These are phyloP conservation scores for Somion occarium DNA, from an alignment of 1,284 basidiomycete genomes.

Conservation along the genomic window DNA sequence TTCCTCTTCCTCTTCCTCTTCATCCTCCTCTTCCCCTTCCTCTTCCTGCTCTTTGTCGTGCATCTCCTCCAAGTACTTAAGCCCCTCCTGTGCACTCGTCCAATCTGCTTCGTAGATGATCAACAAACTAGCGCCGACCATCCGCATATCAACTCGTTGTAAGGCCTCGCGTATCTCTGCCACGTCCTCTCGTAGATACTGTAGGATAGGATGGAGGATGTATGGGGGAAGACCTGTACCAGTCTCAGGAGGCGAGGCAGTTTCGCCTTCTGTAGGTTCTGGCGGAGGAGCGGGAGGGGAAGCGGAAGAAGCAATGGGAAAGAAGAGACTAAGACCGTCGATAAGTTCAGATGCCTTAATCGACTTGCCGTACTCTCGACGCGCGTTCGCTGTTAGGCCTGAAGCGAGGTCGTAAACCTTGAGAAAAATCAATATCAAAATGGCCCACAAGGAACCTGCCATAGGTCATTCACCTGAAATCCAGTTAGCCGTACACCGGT, in stretches of 20 bases:
- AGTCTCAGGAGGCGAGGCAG: neutral
- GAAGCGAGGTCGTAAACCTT: constrained; percentile 73
- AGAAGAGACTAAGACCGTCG: constrained; percentile 74
- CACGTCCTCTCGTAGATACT: constrained; percentile 51
- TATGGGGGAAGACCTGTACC: constrained; percentile 48
- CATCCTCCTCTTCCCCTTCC: constrained; percentile 22
- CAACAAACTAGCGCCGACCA: constrained; percentile 80
- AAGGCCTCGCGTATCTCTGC: constrained; percentile 54
- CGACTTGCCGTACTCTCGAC: constrained; percentile 80
- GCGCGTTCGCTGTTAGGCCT: constrained; percentile 51
- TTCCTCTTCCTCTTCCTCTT: constrained; percentile 32
- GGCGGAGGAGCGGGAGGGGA: constrained; percentile 1
- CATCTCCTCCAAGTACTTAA: constrained; percentile 33
- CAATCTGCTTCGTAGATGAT: constrained; percentile 81
- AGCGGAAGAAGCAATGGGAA: constrained; percentile 48
- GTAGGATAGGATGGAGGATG: constrained; percentile 58
- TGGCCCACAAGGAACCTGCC: too few species aligned
- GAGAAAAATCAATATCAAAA: neutral
- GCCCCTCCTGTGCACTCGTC: constrained; percentile 35
- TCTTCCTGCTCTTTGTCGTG: constrained; percentile 35
- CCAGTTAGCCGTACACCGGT: constrained; percentile 85
- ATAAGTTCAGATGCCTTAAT: constrained; percentile 66
- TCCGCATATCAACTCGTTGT: constrained; percentile 61
- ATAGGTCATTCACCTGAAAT: constrained; percentile 66
- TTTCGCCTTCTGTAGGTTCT: neutral